Conservation (phyloP, 257 asterid genomes). For the Solanum tarijense region DNA sequence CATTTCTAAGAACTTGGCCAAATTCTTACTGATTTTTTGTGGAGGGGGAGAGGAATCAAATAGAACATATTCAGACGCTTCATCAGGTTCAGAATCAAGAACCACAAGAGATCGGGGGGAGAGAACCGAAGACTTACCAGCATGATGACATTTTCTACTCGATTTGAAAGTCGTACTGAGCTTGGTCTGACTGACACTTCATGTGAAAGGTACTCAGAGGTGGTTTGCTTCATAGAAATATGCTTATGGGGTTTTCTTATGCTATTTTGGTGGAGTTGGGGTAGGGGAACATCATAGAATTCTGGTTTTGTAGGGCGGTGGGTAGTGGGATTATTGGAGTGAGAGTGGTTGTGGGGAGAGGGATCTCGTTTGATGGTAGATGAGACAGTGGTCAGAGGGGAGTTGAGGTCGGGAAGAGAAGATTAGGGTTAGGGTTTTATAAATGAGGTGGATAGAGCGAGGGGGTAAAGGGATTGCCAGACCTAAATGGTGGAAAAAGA, state of each 20-base stretch:
- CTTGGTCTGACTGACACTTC: background rate
- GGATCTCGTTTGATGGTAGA: background rate
- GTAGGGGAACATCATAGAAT: background rate
- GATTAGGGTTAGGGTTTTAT: too few species aligned
- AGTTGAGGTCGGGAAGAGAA: too few species aligned
- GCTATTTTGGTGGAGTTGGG: background rate
- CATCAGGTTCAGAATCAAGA: background rate
- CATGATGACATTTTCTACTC: background rate
- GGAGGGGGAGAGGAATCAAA: background rate
- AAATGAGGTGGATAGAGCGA: too few species aligned
- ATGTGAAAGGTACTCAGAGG: background rate
- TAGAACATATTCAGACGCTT: too few species aligned
- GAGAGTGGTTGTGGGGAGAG: background rate
- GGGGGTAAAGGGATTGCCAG: background rate
- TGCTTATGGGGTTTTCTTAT: too few species aligned
- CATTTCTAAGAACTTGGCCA: background rate
- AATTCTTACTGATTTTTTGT: too few species aligned
- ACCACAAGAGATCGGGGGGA: background rate
- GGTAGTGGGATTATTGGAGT: background rate
- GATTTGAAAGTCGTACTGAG: fast-evolving
- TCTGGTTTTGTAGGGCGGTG: fast-evolving
- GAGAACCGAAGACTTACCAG: fast-evolving
- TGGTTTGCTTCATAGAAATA: too few species aligned
- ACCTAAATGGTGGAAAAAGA: background rate
- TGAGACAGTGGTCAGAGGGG: background rate